Evolutionary conservation across 257 asterid species (phyloP).

Genomic region (Solanum chaucha): DNA sequence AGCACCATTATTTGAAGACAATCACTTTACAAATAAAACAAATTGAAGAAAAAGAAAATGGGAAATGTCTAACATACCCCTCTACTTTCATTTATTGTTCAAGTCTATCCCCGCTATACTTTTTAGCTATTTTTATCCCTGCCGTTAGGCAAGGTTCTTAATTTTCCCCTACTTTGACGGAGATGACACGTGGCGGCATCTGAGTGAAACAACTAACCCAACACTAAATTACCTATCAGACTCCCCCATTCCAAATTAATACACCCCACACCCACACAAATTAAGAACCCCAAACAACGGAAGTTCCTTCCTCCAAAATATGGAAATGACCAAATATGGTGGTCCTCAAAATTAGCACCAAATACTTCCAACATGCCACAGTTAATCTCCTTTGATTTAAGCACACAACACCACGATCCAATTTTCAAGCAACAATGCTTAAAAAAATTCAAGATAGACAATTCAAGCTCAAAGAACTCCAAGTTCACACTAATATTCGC

Average conservation of each 20-base stretch:
- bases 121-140: neutral
- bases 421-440: neutral
- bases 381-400: neutral
- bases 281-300: neutral
- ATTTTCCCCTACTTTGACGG: neutral
- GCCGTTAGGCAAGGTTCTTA: neutral
- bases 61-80: neutral
- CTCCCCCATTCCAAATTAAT: neutral
- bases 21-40: neutral
- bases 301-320: neutral
- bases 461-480: neutral
- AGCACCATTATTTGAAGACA: neutral
- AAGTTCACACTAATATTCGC: neutral
- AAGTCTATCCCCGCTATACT: neutral
- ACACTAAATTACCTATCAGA: neutral
- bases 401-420: neutral
- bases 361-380: neutral
- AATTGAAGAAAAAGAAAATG: neutral
- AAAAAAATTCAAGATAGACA: neutral
- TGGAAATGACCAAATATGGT: neutral
- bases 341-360: neutral
- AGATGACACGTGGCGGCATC: neutral
- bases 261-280: neutral
- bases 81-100: neutral
- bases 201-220: neutral